phyloP scores from a whole-genome alignment of 2,329 filamentous ascomycete genomes.

The Thelonectria blattea region DNA sequence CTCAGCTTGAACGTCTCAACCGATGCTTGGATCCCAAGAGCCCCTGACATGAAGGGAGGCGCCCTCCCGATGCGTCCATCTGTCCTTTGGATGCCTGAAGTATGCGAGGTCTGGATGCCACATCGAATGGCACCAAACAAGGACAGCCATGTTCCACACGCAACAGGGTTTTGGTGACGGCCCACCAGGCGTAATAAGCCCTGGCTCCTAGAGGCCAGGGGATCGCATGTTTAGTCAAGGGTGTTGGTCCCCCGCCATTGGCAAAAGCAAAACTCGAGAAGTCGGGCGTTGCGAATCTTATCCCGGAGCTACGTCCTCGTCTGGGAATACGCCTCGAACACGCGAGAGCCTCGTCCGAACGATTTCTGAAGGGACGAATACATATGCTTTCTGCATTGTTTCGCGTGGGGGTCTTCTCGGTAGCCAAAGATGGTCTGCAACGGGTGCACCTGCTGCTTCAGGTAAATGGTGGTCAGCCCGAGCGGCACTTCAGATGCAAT shows the following conservation, averaged over 20 bases:
- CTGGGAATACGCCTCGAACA: constrained; percentile 10
- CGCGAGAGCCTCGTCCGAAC: constrained; percentile 4
- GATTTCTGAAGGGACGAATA: constrained; percentile 8
- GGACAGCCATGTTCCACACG: constrained; percentile 17
- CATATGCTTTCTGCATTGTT: constrained; percentile 17
- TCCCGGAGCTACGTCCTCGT: constrained; percentile 9
- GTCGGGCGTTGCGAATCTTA: constrained; percentile 18
- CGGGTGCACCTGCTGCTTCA: constrained; percentile 12
- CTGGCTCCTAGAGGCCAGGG: constrained; percentile 25
- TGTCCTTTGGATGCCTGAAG: background rate
- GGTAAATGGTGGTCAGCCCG: constrained; percentile 7
- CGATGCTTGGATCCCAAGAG: background rate
- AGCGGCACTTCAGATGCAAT: constrained; percentile 25
- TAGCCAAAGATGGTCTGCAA: constrained; percentile 10
- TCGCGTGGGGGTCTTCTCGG: constrained; percentile 28
- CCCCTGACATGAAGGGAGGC: background rate
- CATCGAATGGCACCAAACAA: constrained; percentile 18
- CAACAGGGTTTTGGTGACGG: constrained; percentile 9
- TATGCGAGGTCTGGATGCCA: constrained; percentile 18
- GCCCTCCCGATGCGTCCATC: constrained; percentile 3
- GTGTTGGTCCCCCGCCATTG: constrained; percentile 26
- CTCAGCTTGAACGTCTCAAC: background rate
- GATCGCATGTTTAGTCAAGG: constrained; percentile 25
- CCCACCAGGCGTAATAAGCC: constrained; percentile 16
- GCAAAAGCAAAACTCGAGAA: constrained; percentile 29